These are phyloP conservation scores for Nakazawaea ernobii DNA, from an alignment of 805 yeast genomes.

Conservation along the genomic window DNA sequence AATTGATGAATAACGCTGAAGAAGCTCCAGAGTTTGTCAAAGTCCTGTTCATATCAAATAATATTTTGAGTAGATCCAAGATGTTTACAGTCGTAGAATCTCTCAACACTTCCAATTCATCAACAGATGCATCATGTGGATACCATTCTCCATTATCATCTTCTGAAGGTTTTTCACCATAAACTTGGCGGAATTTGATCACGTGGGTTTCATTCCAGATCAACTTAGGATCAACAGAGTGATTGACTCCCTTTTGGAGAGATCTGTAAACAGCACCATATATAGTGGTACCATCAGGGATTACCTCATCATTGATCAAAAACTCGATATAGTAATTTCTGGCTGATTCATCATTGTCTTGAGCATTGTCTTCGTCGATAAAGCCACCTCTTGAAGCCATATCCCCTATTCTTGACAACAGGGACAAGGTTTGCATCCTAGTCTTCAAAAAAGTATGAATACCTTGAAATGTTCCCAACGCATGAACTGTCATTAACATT, in stretches of 20 bases:
- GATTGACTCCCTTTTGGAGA: slow-evolving; percentile 31
- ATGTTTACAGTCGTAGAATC: slow-evolving; percentile 32
- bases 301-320: slow-evolving; percentile 45
- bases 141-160: slow-evolving; percentile 25
- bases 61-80: slow-evolving; percentile 40
- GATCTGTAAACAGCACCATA: slow-evolving; percentile 67
- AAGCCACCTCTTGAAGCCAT: not conserved
- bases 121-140: slow-evolving; percentile 22
- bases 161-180: slow-evolving; percentile 19
- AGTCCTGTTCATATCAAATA: slow-evolving; percentile 34
- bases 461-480: slow-evolving; percentile 54
- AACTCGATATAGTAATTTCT: slow-evolving; percentile 46
- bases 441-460: slow-evolving; percentile 41
- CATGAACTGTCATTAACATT: slow-evolving; percentile 47
- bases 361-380: slow-evolving; percentile 13
- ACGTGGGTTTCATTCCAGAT: slow-evolving; percentile 59
- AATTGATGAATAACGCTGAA: slow-evolving; percentile 49
- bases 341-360: slow-evolving; percentile 7
- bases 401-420: slow-evolving; percentile 17
- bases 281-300: slow-evolving; percentile 65
- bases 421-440: slow-evolving; percentile 28
- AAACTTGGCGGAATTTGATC: slow-evolving; percentile 38
- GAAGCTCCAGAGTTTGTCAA: slow-evolving; percentile 22
- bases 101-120: slow-evolving; percentile 23
- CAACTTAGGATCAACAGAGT: slow-evolving; percentile 36